These are phyloP conservation scores for Glutinoglossum americanum DNA, from an alignment of 495 filamentous ascomycete genomes.

Conservation along the genomic window DNA sequence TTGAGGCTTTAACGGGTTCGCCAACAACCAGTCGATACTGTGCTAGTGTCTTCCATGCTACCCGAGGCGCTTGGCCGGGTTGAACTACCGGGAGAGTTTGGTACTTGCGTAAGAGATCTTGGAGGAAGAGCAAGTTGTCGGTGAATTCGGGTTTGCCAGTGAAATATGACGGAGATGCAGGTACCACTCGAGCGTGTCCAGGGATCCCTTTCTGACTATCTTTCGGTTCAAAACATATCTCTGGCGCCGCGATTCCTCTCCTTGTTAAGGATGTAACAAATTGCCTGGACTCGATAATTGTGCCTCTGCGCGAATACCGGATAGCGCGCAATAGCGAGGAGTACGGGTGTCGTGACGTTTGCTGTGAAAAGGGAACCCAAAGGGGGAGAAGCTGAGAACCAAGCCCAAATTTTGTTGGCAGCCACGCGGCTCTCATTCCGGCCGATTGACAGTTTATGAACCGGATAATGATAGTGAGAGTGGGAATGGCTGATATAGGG, in stretches of 20 bases:
- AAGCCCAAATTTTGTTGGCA: not conserved
- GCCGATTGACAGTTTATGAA: not conserved
- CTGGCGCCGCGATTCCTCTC: constrained; percentile 2
- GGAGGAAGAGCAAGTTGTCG: constrained; percentile 57
- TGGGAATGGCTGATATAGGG: not conserved
- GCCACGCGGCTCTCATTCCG: not conserved
- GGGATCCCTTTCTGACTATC: not conserved
- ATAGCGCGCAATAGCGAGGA: not conserved
- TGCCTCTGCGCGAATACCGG: not conserved
- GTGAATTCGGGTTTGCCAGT: constrained; percentile 66
- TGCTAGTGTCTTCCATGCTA: constrained; percentile 63
- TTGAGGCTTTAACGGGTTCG: constrained; percentile 55
- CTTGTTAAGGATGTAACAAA: not conserved
- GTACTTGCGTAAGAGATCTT: constrained; percentile 46
- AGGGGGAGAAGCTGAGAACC: not conserved
- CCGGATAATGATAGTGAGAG: not conserved
- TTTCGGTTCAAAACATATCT: constrained; percentile 3
- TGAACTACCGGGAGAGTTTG: constrained; percentile 45
- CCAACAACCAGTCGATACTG: constrained; percentile 56
- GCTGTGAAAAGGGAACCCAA: not conserved
- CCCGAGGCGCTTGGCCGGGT: constrained; percentile 41
- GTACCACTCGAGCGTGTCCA: constrained; percentile 33
- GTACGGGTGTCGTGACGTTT: not conserved
- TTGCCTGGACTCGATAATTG: not conserved
- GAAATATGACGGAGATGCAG: constrained; percentile 82